Evolutionary conservation across 352 stramenopile genomes (phyloP), one percentile per base, ranked within the genome.

Genomic region (Phytophthora rubi): DNA sequence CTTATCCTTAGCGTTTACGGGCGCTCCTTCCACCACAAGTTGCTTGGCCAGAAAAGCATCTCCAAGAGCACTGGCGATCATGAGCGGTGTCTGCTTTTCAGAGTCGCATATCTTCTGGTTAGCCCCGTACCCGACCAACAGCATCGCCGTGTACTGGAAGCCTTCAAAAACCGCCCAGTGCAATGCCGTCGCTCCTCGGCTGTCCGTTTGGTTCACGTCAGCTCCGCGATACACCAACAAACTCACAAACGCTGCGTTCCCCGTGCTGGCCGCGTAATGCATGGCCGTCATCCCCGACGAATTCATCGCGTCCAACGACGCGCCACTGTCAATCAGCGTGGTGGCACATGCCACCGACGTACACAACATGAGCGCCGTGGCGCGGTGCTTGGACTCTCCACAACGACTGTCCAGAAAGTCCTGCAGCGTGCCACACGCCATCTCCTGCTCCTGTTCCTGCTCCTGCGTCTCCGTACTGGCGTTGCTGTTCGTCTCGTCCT

Each of bases 141-240:
- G 71, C 75, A 93, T 79, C 9, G 86, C 88, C 2, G 86, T 92
- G 79, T 95, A 95, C 70, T 94, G 88, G 65, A 92, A 95, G 2
- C 88, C 88, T 67, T 95, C 88, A 55, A 93, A 95, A 7, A 95
- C 88, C 7, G 85, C 85, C 88, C 88, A 95, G 53, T 95, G 88
- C 28, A 95, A 67, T 21, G 88, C 77, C 0, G 88, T 95, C 4
- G 88, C 88, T 1, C 88, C 88, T 21, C 88, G 80, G 33, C 68
- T 79, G 49, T 95, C 88, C 2, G 76, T 80, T 62, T 86, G 75
- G 70, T 94, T 90, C n/a, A 91, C 81, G 60, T 93, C 78, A 0
- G 84, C 84, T 23, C 84, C 88, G 32, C 77, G 72, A 12, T 69
- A 73, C 35, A 95, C 73, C 48, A 93, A 59, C 42, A 95, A 47